Conservation (phyloP, 2,329 filamentous ascomycete species). For the Lecanicillium sp. region DNA sequence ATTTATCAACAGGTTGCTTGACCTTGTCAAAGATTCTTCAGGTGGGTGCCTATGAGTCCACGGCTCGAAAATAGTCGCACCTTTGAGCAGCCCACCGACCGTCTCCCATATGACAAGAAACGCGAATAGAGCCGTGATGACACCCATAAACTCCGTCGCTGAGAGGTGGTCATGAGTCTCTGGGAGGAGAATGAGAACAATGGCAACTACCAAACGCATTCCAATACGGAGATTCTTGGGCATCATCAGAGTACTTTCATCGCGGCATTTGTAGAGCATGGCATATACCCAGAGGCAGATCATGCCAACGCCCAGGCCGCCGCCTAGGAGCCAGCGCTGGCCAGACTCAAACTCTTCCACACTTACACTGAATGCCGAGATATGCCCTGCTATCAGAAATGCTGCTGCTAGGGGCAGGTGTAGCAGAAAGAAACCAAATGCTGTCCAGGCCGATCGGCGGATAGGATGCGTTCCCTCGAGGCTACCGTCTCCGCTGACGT, state of each 20-base stretch:
- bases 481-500: conserved; percentile 38
- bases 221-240: conserved; percentile 24
- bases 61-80: conserved; percentile 23
- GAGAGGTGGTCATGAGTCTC: conserved; percentile 22
- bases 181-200: conserved; percentile 26
- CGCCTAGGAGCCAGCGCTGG: conserved; percentile 39
- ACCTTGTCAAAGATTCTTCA: conserved; percentile 1
- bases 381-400: conserved; percentile 37
- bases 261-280: conserved; percentile 30
- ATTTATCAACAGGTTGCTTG: no score
- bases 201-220: conserved; percentile 22
- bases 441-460: conserved; percentile 33
- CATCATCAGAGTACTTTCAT: conserved; percentile 24
- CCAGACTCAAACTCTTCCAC: conserved; percentile 30
- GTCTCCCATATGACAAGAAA: conserved; percentile 36
- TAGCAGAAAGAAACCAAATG: conserved; percentile 35
- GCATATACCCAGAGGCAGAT: conserved; percentile 34
- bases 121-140: conserved; percentile 33
- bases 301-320: conserved; percentile 35
- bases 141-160: conserved; percentile 27
- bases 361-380: conserved; percentile 30
- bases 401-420: conserved; percentile 36
- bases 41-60: conserved; percentile 22
- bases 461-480: conserved; percentile 33
- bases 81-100: conserved; percentile 23